Percentiles rank a stretch among this genome's conserved stretches.
phyloP scores from a whole-genome alignment of 2,329 filamentous ascomycete genomes.

The Alternaria metachromatica region DNA sequence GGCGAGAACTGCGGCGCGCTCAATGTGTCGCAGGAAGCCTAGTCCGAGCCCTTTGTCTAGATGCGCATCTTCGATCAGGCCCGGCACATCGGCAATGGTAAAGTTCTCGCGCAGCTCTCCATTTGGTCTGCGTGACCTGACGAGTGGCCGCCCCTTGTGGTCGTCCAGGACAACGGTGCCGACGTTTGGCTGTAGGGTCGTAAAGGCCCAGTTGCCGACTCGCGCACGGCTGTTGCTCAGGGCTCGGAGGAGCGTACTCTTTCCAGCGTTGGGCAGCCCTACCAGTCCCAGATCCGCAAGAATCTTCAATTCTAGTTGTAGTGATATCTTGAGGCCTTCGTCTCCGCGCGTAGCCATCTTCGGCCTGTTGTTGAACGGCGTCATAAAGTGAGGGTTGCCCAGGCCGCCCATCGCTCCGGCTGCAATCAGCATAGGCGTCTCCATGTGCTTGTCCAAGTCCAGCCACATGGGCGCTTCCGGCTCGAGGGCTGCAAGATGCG shows the following conservation, averaged over 20 bases:
- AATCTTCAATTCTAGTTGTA: constrained; percentile 92
- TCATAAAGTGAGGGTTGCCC: constrained; percentile 92
- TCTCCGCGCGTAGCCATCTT: constrained; percentile 91
- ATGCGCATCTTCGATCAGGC: constrained; percentile 89
- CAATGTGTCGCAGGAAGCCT: constrained; percentile 91
- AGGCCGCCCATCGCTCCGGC: constrained; percentile 88
- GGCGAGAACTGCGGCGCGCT: constrained; percentile 88
- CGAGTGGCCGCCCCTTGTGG: constrained; percentile 74
- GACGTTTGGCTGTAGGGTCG: constrained; percentile 92
- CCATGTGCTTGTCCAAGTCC: constrained; percentile 71
- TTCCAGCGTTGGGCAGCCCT: constrained; percentile 93
- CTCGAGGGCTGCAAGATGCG: constrained; percentile 68
- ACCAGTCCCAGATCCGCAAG: constrained; percentile 95
- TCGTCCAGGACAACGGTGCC: constrained; percentile 94
- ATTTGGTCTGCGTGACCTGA: constrained; percentile 55
- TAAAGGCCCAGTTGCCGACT: constrained; percentile 95
- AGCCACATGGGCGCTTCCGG: constrained; percentile 72
- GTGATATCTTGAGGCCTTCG: constrained; percentile 74
- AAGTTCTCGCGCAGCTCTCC: constrained; percentile 74
- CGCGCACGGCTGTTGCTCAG: constrained; percentile 88
- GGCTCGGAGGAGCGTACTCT: constrained; percentile 87
- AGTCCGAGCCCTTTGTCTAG: constrained; percentile 89
- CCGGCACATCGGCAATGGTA: constrained; percentile 94
- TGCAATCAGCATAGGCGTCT: constrained; percentile 82
- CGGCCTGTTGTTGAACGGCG: constrained; percentile 74